Base-by-base conservation (phyloP, 192 early-diverging fungal species). In the Diversispora epigaea region DNA sequence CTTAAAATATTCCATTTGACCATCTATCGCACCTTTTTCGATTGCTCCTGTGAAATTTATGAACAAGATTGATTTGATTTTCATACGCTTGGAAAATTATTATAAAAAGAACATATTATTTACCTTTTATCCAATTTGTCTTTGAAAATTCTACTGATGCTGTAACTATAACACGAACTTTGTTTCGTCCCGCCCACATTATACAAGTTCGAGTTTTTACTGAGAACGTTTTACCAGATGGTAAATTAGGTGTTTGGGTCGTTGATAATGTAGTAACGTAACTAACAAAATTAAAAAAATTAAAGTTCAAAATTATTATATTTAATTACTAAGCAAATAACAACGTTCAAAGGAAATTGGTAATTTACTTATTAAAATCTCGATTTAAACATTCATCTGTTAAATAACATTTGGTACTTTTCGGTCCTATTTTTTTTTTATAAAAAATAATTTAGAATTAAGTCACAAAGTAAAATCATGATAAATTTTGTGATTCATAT, bases 211-310 rank as follows among this genome's bases (percentile, higher is more conserved):
- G 49, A 55, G 83, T 82, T 72, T 85, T 88, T 15, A 85, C 81
- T 22, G 63, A 72, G 61, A 88, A 88, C 14, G 78, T 76, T 25
- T 77, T 73, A 63, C 87, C 87, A 10, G 83, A 81, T 49, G 87
- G 87, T 14, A 88, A 84, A 77, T 88, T 83, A 4, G 87, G 87
- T 15, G 87, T 86, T 44, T 77, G 80, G 4, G 87, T 88, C 4
- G 82, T 80, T 1, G 87, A 86, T 10, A 84, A 66, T 12, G 77
- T 75, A 3, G 83, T 81, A 10, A 83, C 71, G 45, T 65, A 54
- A 21, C 73, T 74, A 49, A 47, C 4, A 12, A 43, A 44, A 41
- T 41, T 15, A 44, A 64, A 64, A 43, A 22, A 22, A 22, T 58
- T 22, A 58, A 58, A 56, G 6, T 6, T 32, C 25, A 32, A 32